These are phyloP conservation scores for Trypanosomatidae sp. DNA, from an alignment of 208 protist species.

Conservation along the genomic window DNA sequence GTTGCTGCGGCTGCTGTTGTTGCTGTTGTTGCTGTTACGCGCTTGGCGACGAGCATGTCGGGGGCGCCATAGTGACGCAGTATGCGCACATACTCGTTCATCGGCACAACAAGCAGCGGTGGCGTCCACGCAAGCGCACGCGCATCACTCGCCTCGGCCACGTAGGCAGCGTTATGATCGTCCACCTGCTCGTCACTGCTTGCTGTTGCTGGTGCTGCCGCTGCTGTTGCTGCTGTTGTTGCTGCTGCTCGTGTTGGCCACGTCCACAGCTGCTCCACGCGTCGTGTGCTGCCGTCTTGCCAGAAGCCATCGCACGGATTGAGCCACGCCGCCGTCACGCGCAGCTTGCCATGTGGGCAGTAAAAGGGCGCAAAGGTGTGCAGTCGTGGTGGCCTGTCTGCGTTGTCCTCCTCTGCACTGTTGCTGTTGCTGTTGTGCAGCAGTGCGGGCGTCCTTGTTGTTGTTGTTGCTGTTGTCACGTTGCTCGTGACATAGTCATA, in stretches of 20 bases:
- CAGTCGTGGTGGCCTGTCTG: background rate
- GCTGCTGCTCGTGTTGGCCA: no score
- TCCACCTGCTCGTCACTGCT: conserved; percentile 1
- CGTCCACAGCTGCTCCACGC: conserved; percentile 21
- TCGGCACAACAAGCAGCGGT: conserved; percentile 47
- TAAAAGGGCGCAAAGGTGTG: conserved; percentile 18
- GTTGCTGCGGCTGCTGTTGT: background rate
- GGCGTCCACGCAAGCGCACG: conserved; percentile 16
- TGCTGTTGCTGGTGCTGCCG: background rate
- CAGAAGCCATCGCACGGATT: conserved; percentile 66
- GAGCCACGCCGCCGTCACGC: conserved; percentile 36
- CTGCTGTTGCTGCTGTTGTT: conserved; percentile 6
- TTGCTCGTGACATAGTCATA: conserved; percentile 10
- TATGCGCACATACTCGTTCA: conserved; percentile 46
- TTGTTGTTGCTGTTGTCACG: conserved; percentile 1
- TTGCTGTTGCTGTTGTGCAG: background rate
- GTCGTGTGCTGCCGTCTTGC: conserved; percentile 31
- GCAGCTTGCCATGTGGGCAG: conserved; percentile 33
- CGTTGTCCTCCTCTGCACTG: background rate
- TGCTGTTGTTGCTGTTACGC: background rate
- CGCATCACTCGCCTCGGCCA: background rate
- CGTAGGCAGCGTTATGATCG: no score
- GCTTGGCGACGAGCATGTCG: conserved; percentile 11
- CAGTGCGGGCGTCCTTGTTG: no score
- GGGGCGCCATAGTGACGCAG: conserved; percentile 21